Evolutionary conservation across 768 basidiomycete species (phyloP), one percentile per base, ranked within the genome.

Genomic region (Pleurotus eryngii): DNA sequence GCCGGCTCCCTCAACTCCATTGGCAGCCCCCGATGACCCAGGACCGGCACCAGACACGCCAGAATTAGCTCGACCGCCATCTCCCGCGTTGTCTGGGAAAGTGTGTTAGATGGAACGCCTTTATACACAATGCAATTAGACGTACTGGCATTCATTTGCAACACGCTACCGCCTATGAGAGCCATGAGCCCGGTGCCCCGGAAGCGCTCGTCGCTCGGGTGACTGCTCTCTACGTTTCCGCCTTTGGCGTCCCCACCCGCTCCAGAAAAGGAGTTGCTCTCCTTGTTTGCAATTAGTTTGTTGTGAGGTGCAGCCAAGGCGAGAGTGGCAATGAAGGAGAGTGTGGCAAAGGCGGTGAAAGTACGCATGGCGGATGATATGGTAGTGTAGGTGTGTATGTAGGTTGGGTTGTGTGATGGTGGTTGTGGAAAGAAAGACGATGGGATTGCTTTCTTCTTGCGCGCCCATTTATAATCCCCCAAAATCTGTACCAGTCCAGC

Each of bases 81-180:
- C 7, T 24, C 48, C 48, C 7, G 48, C 48, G 18, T 49, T 49
- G 22, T 49, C 48, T 49, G 24, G 11, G 24, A 0, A 12, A 12
- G 15, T 35, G 17, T 35, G 48, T 24, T 7, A n/a, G 48, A 6
- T 49, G 11, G 9, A 49, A 49, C 53, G 27, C 11, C 30, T 35
- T 9, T 35, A 35, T 35, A 35, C 30, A 11, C 8, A 9, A 35
- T 35, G 30, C 11, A 9, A 9, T 30, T 17, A 53, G 37, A 49
- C 67, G 57, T 62, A 76, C 78, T 65, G 50, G 74, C 74, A 30
- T 63, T 56, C 14, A 76, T 15, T 46, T 68, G 65, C 42, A 77
- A 47, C 30, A 77, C 48, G 11, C 22, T 6, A 24, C 30, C 30
- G 11, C 30, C 30, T 11, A 35, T 35, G 30, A 35, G 30, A 35